These are phyloP conservation scores for Fusarium nelsonii DNA, from an alignment of 2,329 filamentous ascomycete genomes.

Conservation along the genomic window DNA sequence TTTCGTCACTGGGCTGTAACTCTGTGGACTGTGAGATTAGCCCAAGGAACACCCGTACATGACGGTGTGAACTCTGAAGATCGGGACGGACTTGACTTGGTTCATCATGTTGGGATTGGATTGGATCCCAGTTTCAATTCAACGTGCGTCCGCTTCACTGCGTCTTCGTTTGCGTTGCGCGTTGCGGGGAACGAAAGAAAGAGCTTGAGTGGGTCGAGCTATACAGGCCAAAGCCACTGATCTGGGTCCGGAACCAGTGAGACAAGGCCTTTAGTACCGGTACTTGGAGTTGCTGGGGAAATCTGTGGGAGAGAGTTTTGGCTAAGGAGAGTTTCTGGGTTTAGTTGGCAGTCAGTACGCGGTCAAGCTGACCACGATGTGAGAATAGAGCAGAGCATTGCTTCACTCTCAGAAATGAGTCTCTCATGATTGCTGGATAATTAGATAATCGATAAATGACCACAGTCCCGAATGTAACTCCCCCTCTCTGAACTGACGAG, in stretches of 20 bases:
- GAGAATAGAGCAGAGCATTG: not conserved
- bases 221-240: constrained; percentile 40
- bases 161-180: constrained; percentile 7
- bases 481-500: constrained; percentile 16
- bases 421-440: not conserved
- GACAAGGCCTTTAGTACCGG: constrained; percentile 26
- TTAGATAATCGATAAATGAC: not conserved
- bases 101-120: constrained; percentile 16
- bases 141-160: not conserved
- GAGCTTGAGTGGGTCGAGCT: constrained; percentile 40
- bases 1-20: constrained; percentile 37
- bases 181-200: constrained; percentile 46
- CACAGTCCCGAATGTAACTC: not conserved
- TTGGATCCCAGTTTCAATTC: constrained; percentile 22
- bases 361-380: not conserved
- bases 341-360: not conserved
- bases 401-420: not conserved
- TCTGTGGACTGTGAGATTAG: constrained; percentile 42
- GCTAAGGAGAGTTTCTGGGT: constrained; percentile 5
- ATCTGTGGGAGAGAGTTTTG: constrained; percentile 13
- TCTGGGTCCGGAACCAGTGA: constrained; percentile 42
- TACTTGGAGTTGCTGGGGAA: constrained; percentile 16
- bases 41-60: constrained; percentile 30
- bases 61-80: constrained; percentile 49
- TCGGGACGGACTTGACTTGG: constrained; percentile 46